Conservation (phyloP, 2,329 filamentous ascomycete genomes). For the Calonectria hongkongensis region DNA sequence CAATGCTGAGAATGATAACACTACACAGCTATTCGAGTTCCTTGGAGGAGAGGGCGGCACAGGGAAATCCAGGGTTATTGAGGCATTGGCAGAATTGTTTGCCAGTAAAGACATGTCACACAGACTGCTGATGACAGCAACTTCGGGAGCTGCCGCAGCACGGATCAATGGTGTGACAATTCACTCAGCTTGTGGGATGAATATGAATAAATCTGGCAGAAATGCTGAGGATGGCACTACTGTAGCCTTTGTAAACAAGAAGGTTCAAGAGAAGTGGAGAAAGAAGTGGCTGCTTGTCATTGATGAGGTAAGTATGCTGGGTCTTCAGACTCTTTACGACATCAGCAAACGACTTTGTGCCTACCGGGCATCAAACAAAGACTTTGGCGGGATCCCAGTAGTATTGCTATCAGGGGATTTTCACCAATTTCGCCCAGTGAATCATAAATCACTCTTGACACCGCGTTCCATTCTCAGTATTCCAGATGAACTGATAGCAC, state of each 20-base stretch:
- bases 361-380: background rate
- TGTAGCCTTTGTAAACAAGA: background rate
- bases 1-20: background rate
- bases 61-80: conserved; percentile 30
- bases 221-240: background rate
- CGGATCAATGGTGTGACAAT: conserved; percentile 30
- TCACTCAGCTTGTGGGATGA: conserved; percentile 25
- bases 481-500: background rate
- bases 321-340: background rate
- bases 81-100: conserved; percentile 26
- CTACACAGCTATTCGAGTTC: conserved; percentile 20
- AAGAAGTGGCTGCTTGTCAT: conserved; percentile 11
- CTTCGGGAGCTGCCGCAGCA: conserved; percentile 27
- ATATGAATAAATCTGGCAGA: background rate
- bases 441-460: background rate
- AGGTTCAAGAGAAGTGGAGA: background rate
- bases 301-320: conserved; percentile 16
- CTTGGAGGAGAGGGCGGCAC: conserved; percentile 27
- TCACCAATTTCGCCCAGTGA: background rate
- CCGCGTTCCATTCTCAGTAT: background rate
- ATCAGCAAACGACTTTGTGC: background rate
- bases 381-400: background rate
- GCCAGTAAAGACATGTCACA: conserved; percentile 20
- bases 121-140: conserved; percentile 27
- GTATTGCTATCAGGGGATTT: background rate